Conservation (phyloP, 495 filamentous ascomycete species). For the Annulohypoxylon moriforme region DNA sequence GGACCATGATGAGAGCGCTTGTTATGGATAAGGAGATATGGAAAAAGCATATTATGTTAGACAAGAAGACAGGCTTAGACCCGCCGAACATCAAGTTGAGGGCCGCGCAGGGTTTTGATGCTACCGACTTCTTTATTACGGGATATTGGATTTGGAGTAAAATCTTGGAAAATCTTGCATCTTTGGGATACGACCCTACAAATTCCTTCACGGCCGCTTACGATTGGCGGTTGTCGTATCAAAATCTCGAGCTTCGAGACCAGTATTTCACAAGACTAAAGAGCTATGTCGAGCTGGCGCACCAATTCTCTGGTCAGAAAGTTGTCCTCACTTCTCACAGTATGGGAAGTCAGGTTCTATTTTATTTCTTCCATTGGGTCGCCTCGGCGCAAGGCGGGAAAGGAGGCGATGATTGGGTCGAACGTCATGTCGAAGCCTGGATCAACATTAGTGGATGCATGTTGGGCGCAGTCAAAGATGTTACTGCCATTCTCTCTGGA, state of each 20-base stretch:
- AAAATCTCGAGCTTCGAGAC: conserved; percentile 87
- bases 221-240: conserved; percentile 96
- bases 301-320: conserved; percentile 76
- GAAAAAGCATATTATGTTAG: conserved; percentile 97
- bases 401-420: conserved; percentile 90
- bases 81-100: conserved; percentile 92
- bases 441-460: conserved; percentile 98
- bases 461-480: conserved; percentile 92
- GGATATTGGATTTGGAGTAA: conserved; percentile 99
- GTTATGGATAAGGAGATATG: conserved; percentile 92
- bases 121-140: conserved; percentile 93
- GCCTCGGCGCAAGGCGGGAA: conserved; percentile 80
- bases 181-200: conserved; percentile 94
- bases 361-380: conserved; percentile 99
- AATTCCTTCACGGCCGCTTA: conserved; percentile 96
- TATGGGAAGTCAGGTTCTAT: conserved; percentile 95
- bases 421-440: conserved; percentile 89
- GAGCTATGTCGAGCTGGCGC: conserved; percentile 85
- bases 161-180: conserved; percentile 94
- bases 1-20: conserved; percentile 97
- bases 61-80: conserved; percentile 90
- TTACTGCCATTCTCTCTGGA: conserved; percentile 90
- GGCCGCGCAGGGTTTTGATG: conserved; percentile 96
- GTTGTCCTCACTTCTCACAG: conserved; percentile 91
- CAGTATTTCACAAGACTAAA: conserved; percentile 93